Conservation (phyloP, 2,329 filamentous ascomycete species). For the Trichoderma sp. region DNA sequence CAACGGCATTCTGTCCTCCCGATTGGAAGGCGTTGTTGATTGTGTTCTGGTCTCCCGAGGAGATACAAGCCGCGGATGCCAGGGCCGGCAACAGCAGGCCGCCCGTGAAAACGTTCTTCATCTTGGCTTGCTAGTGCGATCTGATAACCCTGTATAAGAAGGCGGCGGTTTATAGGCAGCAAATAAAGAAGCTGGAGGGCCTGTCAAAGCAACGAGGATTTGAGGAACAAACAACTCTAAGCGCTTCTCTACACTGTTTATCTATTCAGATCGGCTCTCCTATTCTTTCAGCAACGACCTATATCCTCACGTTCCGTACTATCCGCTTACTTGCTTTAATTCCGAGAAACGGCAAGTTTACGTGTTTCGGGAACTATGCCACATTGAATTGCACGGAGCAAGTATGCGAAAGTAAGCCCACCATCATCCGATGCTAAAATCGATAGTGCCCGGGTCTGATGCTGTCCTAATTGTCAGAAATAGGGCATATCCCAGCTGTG, state of each 20-base stretch:
- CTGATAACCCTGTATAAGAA: neutral
- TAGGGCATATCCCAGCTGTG: slow-evolving; percentile 4
- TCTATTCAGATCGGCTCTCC: neutral
- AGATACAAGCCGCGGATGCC: slow-evolving; percentile 27
- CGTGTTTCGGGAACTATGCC: slow-evolving; percentile 9
- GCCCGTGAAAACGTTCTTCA: slow-evolving; percentile 9
- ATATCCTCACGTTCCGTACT: neutral
- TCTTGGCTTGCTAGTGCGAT: neutral
- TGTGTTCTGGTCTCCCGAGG: slow-evolving; percentile 29
- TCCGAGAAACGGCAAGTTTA: neutral
- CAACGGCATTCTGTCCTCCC: slow-evolving; percentile 28
- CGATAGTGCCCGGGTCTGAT: slow-evolving; percentile 1
- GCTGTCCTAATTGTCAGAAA: neutral
- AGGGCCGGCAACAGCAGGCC: slow-evolving; percentile 11
- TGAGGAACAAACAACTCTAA: neutral
- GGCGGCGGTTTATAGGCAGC: neutral
- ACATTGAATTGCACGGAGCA: neutral
- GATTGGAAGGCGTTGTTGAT: slow-evolving; percentile 28
- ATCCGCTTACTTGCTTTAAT: neutral
- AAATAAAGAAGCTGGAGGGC: neutral
- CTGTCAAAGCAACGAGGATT: neutral
- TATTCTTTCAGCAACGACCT: neutral
- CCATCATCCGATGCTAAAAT: slow-evolving; percentile 19
- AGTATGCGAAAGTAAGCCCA: slow-evolving; percentile 2
- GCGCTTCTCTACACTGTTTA: slow-evolving; percentile 3